phyloP scores from a whole-genome alignment of 257 asterid genomes.

The Penstemon newberryi region DNA sequence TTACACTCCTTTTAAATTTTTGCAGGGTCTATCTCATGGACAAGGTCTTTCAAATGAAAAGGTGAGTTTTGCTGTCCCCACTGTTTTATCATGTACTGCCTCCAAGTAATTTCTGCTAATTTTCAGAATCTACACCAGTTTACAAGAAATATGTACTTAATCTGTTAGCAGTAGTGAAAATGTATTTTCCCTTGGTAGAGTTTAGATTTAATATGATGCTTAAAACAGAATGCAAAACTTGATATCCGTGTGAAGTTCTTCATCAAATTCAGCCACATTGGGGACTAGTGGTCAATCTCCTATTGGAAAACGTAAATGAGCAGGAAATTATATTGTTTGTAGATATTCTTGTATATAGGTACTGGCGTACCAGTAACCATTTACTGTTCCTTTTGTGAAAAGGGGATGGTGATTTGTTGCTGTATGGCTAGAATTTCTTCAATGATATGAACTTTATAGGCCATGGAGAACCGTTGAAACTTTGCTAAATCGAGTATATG shows the following conservation, averaged over 20 bases:
- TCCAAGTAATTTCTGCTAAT: constrained; percentile 11
- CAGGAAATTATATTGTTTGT: neutral
- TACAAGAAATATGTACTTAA: neutral
- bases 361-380: neutral
- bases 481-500: neutral
- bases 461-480: neutral
- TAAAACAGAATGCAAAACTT: neutral
- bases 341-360: constrained; percentile 4
- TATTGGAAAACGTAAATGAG: too few species aligned
- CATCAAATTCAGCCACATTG: neutral
- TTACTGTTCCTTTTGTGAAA: neutral
- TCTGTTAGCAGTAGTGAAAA: constrained; percentile 5
- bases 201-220: neutral
- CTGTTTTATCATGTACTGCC: neutral
- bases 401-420: neutral
- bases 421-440: neutral
- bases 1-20: constrained; percentile 29
- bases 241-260: neutral
- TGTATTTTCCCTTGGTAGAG: neutral
- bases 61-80: constrained; percentile 41
- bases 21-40: constrained; percentile 71
- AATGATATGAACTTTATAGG: neutral
- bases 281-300: too few species aligned
- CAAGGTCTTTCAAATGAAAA: constrained; percentile 53
- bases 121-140: neutral